Percentiles rank a stretch among this genome's conserved stretches.
phyloP scores from a whole-genome alignment of 495 filamentous ascomycete genomes.

The Annulohypoxylon moriforme region DNA sequence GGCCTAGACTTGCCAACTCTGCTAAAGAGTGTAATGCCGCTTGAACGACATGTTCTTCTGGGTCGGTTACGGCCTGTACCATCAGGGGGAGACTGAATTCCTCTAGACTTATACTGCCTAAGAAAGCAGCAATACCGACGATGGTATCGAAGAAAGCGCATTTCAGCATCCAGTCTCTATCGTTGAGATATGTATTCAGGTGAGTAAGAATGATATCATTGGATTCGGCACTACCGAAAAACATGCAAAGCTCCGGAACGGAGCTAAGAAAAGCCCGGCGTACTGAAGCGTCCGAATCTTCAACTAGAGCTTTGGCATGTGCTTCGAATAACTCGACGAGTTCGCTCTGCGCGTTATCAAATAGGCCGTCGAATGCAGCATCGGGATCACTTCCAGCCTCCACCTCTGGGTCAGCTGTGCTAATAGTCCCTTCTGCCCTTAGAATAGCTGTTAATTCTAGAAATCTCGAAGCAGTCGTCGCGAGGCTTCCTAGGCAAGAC shows the following conservation, averaged over 20 bases:
- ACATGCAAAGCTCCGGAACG: constrained; percentile 91
- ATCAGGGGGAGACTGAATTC: constrained; percentile 97
- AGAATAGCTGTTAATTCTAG: constrained; percentile 91
- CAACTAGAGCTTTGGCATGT: constrained; percentile 89
- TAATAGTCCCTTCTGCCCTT: constrained; percentile 83
- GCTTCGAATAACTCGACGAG: constrained; percentile 82
- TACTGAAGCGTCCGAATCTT: constrained; percentile 88
- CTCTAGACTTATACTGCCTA: constrained; percentile 88
- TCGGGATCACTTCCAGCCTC: constrained; percentile 73
- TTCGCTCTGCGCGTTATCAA: constrained; percentile 82
- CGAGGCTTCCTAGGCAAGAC: constrained; percentile 88
- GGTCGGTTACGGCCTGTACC: constrained; percentile 95
- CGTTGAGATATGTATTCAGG: constrained; percentile 97
- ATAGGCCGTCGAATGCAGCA: constrained; percentile 78
- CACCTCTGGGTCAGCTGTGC: constrained; percentile 79
- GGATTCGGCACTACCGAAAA: constrained; percentile 88
- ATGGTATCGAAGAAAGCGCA: constrained; percentile 97
- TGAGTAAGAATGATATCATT: constrained; percentile 96
- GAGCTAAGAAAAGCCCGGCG: constrained; percentile 93
- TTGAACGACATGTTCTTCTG: constrained; percentile 95
- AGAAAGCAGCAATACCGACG: constrained; percentile 89
- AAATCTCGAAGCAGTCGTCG: constrained; percentile 86
- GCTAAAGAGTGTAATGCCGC: constrained; percentile 88
- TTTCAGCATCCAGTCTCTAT: constrained; percentile 94
- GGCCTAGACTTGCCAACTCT: constrained; percentile 87